A percentile compares a stretch with the other conserved stretches of the same genome.
Evolutionary conservation across 495 filamentous ascomycete species (phyloP).

Genomic region (Hypoxylon perforatum): DNA sequence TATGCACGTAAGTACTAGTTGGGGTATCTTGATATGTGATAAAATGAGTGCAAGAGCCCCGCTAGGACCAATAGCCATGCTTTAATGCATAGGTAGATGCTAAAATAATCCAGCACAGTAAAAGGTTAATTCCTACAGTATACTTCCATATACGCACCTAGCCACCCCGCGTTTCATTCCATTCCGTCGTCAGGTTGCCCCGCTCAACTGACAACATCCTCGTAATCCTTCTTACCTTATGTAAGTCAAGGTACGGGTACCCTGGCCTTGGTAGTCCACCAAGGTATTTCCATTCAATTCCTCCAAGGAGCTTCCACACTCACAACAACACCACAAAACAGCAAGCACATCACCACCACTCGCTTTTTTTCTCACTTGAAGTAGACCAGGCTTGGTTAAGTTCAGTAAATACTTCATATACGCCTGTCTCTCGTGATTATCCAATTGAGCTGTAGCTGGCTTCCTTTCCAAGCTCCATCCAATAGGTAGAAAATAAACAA

Average conservation of each 20-base stretch:
- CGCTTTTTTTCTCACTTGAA: neutral
- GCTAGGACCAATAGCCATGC: too few species aligned
- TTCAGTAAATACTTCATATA: too few species aligned
- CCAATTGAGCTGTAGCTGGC: neutral
- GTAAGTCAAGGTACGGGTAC: slow-evolving; percentile 26
- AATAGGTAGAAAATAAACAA: slow-evolving; percentile 18
- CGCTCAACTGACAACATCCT: slow-evolving; percentile 37
- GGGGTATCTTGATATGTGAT: too few species aligned
- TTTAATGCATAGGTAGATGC: too few species aligned
- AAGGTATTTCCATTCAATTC: slow-evolving; percentile 17
- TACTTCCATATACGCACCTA: neutral
- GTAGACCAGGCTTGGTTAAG: neutral
- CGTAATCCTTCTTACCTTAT: slow-evolving; percentile 40
- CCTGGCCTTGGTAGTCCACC: neutral
- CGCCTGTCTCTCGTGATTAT: neutral
- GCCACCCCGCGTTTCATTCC: slow-evolving; percentile 36
- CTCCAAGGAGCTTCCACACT: slow-evolving; percentile 11
- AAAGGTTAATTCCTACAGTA: neutral
- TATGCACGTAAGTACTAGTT: too few species aligned
- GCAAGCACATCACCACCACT: neutral
- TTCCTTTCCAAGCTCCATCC: neutral
- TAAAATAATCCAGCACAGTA: too few species aligned
- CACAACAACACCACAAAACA: slow-evolving; percentile 6
- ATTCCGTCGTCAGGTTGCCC: slow-evolving; percentile 32
- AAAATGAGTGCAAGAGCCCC: too few species aligned